These are phyloP conservation scores for Talaromyces sp. DNA, from an alignment of 2,329 filamentous ascomycete species.

Conservation along the genomic window DNA sequence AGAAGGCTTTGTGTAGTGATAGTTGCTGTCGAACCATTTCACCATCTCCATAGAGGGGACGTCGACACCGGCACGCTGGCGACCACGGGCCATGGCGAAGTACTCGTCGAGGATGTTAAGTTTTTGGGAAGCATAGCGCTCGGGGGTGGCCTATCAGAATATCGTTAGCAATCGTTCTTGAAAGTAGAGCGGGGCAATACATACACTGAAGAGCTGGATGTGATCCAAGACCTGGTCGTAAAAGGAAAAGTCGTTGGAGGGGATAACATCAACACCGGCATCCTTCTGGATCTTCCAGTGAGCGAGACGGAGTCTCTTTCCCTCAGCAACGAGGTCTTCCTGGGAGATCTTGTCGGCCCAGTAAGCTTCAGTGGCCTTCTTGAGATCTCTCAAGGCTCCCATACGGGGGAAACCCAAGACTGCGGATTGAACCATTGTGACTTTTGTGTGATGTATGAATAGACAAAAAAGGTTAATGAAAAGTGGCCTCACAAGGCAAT, in stretches of 20 bases:
- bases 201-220: constrained; percentile 94
- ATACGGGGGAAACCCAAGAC: constrained; percentile 99
- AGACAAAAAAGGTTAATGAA: neutral
- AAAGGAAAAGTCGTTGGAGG: constrained; percentile 98
- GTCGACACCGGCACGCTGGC: constrained; percentile 73
- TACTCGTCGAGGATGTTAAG: constrained; percentile 91
- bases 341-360: constrained; percentile 95
- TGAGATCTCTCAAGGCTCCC: constrained; percentile 97
- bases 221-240: constrained; percentile 98
- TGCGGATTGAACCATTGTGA: constrained; percentile 41
- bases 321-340: constrained; percentile 85
- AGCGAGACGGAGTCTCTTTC: constrained; percentile 90
- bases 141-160: constrained; percentile 70
- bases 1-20: constrained; percentile 99
- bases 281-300: constrained; percentile 99
- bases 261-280: constrained; percentile 94
- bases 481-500: constrained; percentile 1
- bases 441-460: neutral
- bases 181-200: constrained; percentile 32
- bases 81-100: constrained; percentile 99
- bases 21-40: constrained; percentile 99
- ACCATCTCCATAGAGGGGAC: constrained; percentile 74
- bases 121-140: constrained; percentile 87
- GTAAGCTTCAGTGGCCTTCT: constrained; percentile 99
- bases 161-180: neutral